Evolutionary conservation across 495 filamentous ascomycete species (phyloP), one percentile per base, ranked within the genome.

Genomic region (Aspergillus nidulans): DNA sequence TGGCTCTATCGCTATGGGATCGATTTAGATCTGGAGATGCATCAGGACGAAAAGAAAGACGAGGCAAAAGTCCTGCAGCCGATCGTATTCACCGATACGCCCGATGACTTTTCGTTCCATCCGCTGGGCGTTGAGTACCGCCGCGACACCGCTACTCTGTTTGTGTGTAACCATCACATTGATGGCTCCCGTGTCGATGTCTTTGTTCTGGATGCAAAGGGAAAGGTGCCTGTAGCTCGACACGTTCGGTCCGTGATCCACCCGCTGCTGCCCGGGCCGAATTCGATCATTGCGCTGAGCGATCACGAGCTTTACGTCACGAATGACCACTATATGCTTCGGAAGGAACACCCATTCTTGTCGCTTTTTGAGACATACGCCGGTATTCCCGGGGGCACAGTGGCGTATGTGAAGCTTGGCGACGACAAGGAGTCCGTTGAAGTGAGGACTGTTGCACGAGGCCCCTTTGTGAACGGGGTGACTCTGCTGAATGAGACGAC

Each of bases 231-330:
- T 21, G 55, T 57, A 26, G 61, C 64, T 16, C 52, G n/a, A 70
- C 49, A 74, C 71, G 36, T 67, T 59, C 9, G 58, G 69, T 60
- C 59, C 0, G 43, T 69, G 8, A 20, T 41, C 6, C 44, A 57
- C 52, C 58, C 64, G 32, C 53, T 73, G 6, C 71, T 81, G 53
- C 57, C 61, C 6, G 75, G 77, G 1, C 78, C 79, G 0, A 82
- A 82, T 58, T 75, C 80, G 52, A 34, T 82, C 20, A 57, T 73
- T 49, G 74, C 70, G 9, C 50, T 66, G 8, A 72, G 62, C 25
- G 65, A 70, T 5, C 63, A 65, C n/a, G 71, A 75, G 16, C 60
- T 82, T 50, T 77, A 76, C 58, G 68, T 79, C 6, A 81, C 75
- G 24, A 82, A 81, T 57, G 78, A 81, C 61, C 78, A 82, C 63